These are phyloP conservation scores for Chlorella sp. DNA, from an alignment of 139 green algal species.

Conservation along the genomic window DNA sequence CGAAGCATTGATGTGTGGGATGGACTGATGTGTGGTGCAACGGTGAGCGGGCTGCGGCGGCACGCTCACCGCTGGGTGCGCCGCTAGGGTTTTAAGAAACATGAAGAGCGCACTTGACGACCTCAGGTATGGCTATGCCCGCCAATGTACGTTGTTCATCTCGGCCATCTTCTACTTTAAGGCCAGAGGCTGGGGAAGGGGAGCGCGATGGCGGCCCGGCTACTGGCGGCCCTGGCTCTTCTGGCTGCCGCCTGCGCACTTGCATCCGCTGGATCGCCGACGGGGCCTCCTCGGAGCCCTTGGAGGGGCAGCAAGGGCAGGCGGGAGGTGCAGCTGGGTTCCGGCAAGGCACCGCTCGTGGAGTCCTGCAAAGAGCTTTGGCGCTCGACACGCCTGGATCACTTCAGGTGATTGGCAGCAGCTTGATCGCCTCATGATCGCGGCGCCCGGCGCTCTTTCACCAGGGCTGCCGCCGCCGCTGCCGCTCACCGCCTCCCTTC, in stretches of 20 bases:
- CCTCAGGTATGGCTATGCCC: too few species aligned
- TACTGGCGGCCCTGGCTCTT: background rate
- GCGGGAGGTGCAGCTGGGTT: background rate
- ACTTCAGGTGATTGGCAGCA: conserved; percentile 27
- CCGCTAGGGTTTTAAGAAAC: too few species aligned
- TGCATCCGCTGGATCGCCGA: too few species aligned
- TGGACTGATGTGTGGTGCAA: too few species aligned
- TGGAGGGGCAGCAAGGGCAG: background rate
- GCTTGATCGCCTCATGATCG: background rate
- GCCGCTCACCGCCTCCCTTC: background rate
- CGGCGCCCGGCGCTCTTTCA: too few species aligned
- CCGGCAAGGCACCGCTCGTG: background rate
- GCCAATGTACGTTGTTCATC: too few species aligned
- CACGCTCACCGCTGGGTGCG: too few species aligned
- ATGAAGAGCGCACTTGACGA: too few species aligned
- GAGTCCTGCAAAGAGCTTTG: conserved; percentile 19
- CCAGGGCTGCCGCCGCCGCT: background rate
- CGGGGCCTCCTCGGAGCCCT: background rate
- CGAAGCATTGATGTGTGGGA: too few species aligned
- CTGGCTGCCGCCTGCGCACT: background rate
- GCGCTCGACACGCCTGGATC: conserved; percentile 34
- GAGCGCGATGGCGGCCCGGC: background rate
- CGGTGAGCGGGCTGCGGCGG: too few species aligned
- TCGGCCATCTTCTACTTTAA: background rate
- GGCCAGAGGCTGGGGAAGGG: background rate